phyloP scores from a whole-genome alignment of 2,329 filamentous ascomycete genomes.

The Lasiodiplodia theobromae region DNA sequence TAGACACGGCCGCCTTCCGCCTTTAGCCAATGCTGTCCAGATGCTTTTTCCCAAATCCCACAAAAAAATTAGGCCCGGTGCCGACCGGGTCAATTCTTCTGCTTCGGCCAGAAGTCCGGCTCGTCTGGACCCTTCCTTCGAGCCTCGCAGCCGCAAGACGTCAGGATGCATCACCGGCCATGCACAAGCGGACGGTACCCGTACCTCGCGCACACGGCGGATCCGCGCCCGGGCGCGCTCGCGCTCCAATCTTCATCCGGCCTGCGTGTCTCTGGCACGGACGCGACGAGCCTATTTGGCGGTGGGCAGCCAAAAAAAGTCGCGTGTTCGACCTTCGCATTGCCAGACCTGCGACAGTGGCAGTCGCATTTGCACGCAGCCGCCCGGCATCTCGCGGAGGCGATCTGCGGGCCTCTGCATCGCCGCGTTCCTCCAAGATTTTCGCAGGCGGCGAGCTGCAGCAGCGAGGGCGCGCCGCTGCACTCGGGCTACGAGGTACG shows the following conservation, averaged over 20 bases:
- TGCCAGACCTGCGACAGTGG: slow-evolving; percentile 13
- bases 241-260: slow-evolving; percentile 7
- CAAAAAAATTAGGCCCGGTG: slow-evolving; percentile 22
- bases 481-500: slow-evolving; percentile 3
- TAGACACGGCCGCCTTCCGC: slow-evolving; percentile 18
- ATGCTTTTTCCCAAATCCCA: slow-evolving; percentile 21
- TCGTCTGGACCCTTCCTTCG: slow-evolving; percentile 21
- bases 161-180: slow-evolving; percentile 23
- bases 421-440: slow-evolving; percentile 26
- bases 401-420: slow-evolving; percentile 27
- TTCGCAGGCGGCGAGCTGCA: slow-evolving; percentile 28
- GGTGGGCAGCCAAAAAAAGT: slow-evolving; percentile 6
- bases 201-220: slow-evolving; percentile 20
- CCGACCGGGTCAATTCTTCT: slow-evolving; percentile 21
- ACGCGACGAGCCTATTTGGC: slow-evolving; percentile 12
- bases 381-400: slow-evolving; percentile 20
- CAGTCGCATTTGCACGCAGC: slow-evolving; percentile 24
- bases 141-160: slow-evolving; percentile 19
- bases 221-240: slow-evolving; percentile 1
- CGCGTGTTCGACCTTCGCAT: slow-evolving; percentile 13
- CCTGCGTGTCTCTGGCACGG: slow-evolving; percentile 2
- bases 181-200: background rate
- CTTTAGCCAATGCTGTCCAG: slow-evolving; percentile 13
- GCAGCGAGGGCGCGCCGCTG: slow-evolving; percentile 5
- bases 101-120: slow-evolving; percentile 27